Evolutionary conservation across 495 filamentous ascomycete genomes (phyloP), one percentile per base, ranked within the genome.

Genomic region (Penicillium turbatum): DNA sequence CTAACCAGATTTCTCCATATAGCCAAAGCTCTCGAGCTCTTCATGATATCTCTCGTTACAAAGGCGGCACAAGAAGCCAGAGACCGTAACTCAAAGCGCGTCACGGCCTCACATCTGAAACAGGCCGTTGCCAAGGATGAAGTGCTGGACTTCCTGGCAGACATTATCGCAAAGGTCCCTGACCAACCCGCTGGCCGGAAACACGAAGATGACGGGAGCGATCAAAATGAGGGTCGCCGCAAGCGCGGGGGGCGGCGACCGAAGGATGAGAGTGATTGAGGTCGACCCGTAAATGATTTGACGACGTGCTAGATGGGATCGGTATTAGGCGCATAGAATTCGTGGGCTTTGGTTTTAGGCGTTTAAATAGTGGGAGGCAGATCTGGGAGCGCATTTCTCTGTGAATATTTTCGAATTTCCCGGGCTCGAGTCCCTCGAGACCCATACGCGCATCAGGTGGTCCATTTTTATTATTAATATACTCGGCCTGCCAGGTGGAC

Each of bases 21-120:
- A 82, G 82, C 81, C 57, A 97, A 97, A 73, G 93, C 93, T 19
- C 76, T 98, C 3, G 93, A 98, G 73, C 79, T 98, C 15, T 98
- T 98, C 68, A 97, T 97, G 92, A 91, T 97, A 57, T 82, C 84
- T 31, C 80, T 99, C 41, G 91, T 96, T 41, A 86, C 84, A 30
- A 90, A 90, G 70, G 87, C 92, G 38, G 88, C 92, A 19, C 80
- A 86, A 31, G 86, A 92, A 62, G 92, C 92, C 41, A 85, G 83
- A 40, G 82, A 85, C 49, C 87, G 86, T 59, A 86, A 84, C 61
- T 90, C 87, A 3, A 96, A 96, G 72, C 86, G 91, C 55, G 88
- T 98, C 59, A 92, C 88, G 6, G 88, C 90, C 1, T 82, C 82
- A 29, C 95, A 97, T 76, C 76, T 98, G 38, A 97, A 97, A 72